Evolutionary conservation across 495 filamentous ascomycete genomes (phyloP).

Genomic region (Penicillium flavigenum): DNA sequence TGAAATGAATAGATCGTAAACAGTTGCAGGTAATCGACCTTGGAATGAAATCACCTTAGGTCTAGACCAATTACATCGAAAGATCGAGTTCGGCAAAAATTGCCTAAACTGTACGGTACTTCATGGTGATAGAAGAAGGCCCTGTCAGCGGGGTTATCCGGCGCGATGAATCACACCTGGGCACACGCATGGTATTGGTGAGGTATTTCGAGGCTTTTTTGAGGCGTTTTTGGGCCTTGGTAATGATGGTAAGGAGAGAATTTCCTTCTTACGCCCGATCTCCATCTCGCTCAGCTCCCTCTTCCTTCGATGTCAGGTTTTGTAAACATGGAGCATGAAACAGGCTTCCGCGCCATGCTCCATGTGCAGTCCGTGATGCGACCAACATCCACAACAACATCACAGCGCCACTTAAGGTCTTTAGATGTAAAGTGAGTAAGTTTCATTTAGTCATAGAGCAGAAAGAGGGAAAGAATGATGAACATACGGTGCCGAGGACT

Average conservation of each 20-base stretch:
- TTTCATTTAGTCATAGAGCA: not conserved
- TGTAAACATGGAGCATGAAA: conserved; percentile 51
- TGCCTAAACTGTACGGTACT: conserved; percentile 6
- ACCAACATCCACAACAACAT: conserved; percentile 48
- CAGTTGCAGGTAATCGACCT: not conserved
- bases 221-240: too few species aligned
- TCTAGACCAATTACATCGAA: conserved; percentile 11
- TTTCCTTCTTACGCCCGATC: conserved; percentile 15
- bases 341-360: conserved; percentile 41
- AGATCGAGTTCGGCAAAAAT: conserved; percentile 16
- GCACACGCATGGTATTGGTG: not conserved
- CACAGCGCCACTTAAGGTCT: conserved; percentile 43
- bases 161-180: not conserved
- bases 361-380: conserved; percentile 35
- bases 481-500: conserved; percentile 46
- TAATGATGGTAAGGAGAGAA: not conserved
- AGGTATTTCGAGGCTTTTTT: not conserved
- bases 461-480: not conserved
- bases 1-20: not conserved
- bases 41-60: not conserved
- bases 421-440: not conserved
- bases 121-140: not conserved
- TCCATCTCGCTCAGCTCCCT: conserved; percentile 13
- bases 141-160: conserved; percentile 3
- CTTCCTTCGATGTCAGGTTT: conserved; percentile 31